A percentile compares a stretch with the other conserved stretches of the same genome.
Evolutionary conservation across 2,329 filamentous ascomycete genomes (phyloP).

Genomic region (Cladosporium sp.): DNA sequence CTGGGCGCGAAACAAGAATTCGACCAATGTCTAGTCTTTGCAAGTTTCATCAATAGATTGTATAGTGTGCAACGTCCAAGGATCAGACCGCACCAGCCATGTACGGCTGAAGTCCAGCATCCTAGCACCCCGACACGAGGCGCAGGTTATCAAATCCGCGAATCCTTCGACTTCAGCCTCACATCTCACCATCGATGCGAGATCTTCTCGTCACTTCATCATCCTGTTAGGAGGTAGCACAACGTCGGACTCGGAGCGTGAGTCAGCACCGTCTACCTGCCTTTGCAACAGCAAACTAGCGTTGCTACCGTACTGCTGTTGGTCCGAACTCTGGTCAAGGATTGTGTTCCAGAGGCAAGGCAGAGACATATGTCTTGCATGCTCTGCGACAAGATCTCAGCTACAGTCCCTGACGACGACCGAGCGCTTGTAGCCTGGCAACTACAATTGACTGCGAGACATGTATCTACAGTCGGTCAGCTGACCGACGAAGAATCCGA

Average conservation of each 20-base stretch:
- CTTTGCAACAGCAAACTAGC: not conserved
- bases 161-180: constrained; percentile 3
- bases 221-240: too few relatives aligned
- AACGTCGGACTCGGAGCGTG: not conserved
- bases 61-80: not conserved
- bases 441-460: not conserved
- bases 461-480: not conserved
- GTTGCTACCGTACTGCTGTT: too few relatives aligned
- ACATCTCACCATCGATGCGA: too few relatives aligned
- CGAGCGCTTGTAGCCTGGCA: not conserved
- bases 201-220: too few relatives aligned
- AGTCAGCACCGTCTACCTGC: constrained; percentile 3
- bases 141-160: not conserved
- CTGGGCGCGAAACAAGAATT: too few relatives aligned
- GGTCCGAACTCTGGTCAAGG: too few relatives aligned
- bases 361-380: not conserved
- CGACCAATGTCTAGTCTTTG: too few relatives aligned
- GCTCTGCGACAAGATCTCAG: too few relatives aligned
- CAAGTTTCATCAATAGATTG: too few relatives aligned
- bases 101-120: not conserved
- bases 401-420: not conserved
- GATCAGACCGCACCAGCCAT: too few relatives aligned
- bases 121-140: not conserved
- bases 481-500: too few relatives aligned
- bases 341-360: too few relatives aligned